Conservation (phyloP, 306 rosid species). For the Castanea crenata region DNA sequence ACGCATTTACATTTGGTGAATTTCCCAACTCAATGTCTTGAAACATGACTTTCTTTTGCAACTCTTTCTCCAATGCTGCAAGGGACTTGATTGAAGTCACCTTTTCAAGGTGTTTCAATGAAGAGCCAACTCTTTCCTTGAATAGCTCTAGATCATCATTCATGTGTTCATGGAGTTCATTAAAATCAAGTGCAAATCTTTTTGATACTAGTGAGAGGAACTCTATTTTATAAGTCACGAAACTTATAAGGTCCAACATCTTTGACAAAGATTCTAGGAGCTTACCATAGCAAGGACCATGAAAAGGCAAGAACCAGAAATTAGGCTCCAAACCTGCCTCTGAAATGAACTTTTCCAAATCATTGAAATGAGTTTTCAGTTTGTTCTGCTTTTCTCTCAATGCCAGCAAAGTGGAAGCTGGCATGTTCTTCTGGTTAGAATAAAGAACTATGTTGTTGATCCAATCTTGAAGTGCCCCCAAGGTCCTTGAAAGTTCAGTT, state of each 20-base stretch:
- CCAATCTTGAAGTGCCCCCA: conserved; percentile 47
- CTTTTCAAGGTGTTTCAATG: conserved; percentile 34
- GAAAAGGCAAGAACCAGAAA: conserved; percentile 78
- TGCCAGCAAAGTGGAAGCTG: conserved; percentile 27
- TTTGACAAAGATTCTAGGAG: conserved; percentile 50
- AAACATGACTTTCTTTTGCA: conserved; percentile 23
- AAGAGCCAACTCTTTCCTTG: conserved; percentile 36
- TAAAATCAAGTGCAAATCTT: conserved; percentile 9
- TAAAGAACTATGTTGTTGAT: conserved; percentile 27
- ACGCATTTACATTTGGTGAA: conserved; percentile 22
- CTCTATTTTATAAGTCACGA: conserved; percentile 42
- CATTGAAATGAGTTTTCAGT: conserved; percentile 39
- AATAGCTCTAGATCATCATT: conserved; percentile 39
- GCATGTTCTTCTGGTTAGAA: conserved; percentile 15
- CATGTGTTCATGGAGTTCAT: conserved; percentile 28
- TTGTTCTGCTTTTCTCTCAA: conserved; percentile 37
- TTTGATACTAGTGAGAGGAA: conserved; percentile 30
- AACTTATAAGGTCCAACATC: conserved; percentile 36
- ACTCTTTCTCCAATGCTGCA: conserved; percentile 26
- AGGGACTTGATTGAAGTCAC: conserved; percentile 31
- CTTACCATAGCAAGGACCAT: conserved; percentile 43
- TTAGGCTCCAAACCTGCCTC: conserved; percentile 75
- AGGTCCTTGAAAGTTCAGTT: conserved; percentile 48
- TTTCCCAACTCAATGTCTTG: conserved; percentile 46
- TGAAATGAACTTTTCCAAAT: conserved; percentile 38